Evolutionary conservation across 805 yeast species (phyloP).

Genomic region (Yarrowia sp.): DNA sequence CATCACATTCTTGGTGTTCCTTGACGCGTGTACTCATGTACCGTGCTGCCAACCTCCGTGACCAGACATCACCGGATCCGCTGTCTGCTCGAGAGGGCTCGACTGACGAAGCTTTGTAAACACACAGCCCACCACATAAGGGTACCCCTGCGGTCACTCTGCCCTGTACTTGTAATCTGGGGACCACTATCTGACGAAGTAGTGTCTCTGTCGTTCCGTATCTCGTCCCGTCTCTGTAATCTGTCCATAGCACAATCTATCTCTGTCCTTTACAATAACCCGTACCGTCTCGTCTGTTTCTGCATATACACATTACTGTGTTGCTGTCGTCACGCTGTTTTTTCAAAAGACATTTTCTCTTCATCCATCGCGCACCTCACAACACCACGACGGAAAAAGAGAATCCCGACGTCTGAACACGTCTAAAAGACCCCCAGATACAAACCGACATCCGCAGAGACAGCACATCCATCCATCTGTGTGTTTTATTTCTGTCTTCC

Average conservation of each 20-base stretch:
- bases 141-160: constrained; percentile 3
- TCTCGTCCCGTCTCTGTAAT: not conserved
- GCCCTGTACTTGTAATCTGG: not conserved
- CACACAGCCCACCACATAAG: not conserved
- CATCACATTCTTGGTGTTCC: constrained; percentile 4
- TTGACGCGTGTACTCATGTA: constrained; percentile 5
- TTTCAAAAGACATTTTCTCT: constrained; percentile 15
- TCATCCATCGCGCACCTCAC: constrained; percentile 25
- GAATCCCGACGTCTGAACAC: constrained; percentile 7
- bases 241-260: constrained; percentile 21
- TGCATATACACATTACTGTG: constrained; percentile 24
- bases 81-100: too few species aligned
- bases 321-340: constrained; percentile 37
- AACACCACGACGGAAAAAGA: constrained; percentile 2
- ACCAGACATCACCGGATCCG: not conserved
- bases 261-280: constrained; percentile 9
- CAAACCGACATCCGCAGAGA: too few species aligned
- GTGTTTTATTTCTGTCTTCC: too few species aligned
- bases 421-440: not conserved
- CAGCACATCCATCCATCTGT: too few species aligned
- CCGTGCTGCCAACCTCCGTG: constrained; percentile 29
- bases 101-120: constrained; percentile 4
- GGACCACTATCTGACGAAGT: not conserved
- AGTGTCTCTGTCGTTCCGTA: not conserved
- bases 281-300: constrained; percentile 8